phyloP scores from a whole-genome alignment of 176 grass and related monocot species.

The Hyparrhenia diplandra region DNA sequence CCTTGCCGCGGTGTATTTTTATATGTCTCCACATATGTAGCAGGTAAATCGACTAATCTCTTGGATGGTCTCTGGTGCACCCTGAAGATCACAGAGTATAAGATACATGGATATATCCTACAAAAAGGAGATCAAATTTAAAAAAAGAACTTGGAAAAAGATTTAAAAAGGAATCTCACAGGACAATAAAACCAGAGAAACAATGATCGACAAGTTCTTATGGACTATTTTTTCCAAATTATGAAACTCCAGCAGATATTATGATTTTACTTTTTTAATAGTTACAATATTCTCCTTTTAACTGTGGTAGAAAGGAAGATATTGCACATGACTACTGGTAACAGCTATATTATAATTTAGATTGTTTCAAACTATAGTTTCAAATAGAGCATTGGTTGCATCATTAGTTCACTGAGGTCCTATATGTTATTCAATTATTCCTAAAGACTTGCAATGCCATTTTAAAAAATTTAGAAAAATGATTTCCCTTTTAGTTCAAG shows the following conservation, averaged over 20 bases:
- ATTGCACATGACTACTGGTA: neutral
- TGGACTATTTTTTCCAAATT: neutral
- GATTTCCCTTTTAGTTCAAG: neutral
- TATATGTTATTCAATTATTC: neutral
- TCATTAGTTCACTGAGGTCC: neutral
- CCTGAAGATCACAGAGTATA: slow-evolving; percentile 40
- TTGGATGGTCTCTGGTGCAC: slow-evolving; percentile 97
- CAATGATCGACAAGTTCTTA: neutral
- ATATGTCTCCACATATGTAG: slow-evolving; percentile 90
- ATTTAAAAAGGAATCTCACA: neutral
- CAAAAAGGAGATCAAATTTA: neutral
- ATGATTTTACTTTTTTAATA: neutral
- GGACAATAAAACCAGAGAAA: neutral
- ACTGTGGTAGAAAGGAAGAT: neutral
- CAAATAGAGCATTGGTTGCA: neutral
- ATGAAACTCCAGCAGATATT: neutral
- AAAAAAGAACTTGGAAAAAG: neutral
- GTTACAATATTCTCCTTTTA: neutral
- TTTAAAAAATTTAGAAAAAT: neutral
- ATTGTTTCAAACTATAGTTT: neutral
- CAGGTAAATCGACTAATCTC: slow-evolving; percentile 85
- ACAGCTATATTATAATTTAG: slow-evolving; percentile 1
- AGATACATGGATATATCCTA: neutral
- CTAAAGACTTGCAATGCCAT: neutral
- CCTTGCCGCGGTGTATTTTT: slow-evolving; percentile 98